Conservation (phyloP, 2,329 filamentous ascomycete genomes). For the Lasiodiplodia gonubiensis region DNA sequence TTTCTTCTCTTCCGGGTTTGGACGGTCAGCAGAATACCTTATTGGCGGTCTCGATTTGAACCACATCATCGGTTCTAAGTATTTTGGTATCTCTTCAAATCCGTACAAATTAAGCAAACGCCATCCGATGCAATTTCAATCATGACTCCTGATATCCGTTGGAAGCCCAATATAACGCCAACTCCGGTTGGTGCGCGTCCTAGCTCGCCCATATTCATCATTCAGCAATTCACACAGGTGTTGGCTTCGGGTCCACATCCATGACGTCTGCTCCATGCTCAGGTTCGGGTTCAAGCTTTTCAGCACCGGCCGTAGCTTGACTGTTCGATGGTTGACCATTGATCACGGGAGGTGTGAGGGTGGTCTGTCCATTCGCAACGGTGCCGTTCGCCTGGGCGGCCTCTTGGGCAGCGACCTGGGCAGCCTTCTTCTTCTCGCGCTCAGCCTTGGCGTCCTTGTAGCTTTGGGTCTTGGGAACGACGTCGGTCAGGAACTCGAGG, state of each 20-base stretch:
- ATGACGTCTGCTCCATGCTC: constrained; percentile 19
- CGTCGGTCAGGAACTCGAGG: constrained; percentile 90
- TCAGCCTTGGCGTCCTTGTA: constrained; percentile 78
- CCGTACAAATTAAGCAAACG: background rate
- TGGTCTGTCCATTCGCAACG: constrained; percentile 20
- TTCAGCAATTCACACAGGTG: background rate
- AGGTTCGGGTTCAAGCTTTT: background rate
- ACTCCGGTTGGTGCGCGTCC: background rate
- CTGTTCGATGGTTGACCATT: background rate
- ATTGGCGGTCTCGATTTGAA: background rate
- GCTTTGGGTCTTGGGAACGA: constrained; percentile 83
- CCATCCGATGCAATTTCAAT: constrained; percentile 12
- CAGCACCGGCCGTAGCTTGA: constrained; percentile 14
- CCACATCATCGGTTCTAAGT: background rate
- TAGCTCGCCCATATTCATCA: background rate
- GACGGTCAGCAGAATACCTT: background rate
- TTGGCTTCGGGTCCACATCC: constrained; percentile 20
- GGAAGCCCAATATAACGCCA: constrained; percentile 1
- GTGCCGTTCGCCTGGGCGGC: constrained; percentile 11
- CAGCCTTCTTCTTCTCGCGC: constrained; percentile 48
- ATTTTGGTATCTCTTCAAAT: constrained; percentile 21
- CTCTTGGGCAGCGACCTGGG: constrained; percentile 7
- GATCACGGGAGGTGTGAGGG: background rate
- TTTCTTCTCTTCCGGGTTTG: background rate
- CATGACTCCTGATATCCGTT: background rate